Base-by-base conservation (phyloP, 2,329 filamentous ascomycete species). In the Macrophomina pseudophaseolina region DNA sequence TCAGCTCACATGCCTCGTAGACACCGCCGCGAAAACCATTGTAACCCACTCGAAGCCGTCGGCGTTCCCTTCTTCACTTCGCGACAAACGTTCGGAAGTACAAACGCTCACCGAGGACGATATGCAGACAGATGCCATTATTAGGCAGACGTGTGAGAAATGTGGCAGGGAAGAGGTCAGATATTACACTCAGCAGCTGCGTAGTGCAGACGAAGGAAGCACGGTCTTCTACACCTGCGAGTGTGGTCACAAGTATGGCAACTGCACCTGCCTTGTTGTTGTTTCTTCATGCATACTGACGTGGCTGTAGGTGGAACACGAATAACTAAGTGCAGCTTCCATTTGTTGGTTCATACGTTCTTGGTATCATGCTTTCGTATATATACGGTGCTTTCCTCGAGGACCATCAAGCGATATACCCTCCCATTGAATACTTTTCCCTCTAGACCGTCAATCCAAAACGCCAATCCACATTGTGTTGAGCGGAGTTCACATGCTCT, bases 151-250 rank as follows among this genome's bases (percentile, higher is more conserved):
- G 52, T 98, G 95, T 76, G 87, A 90, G 53, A 89, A 93, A 74
- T 98, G 95, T 78, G 92, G 90, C 16, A 84, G 88, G 64, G 89
- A 88, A 64, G 90, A 97, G 76, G 93, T 98, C 79, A 91, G 89
- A 72, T 98, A 90, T 78, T 91, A 92, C 59, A 91, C 91, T 2
- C 88, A 93, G 68, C 95, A 99, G 78, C 82, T 97, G 73, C 90
- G 94, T 72, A 90, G 93, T 83, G 95, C 94, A 65, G 95, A 99
- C 78, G 94, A 98, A 87, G 95, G 95, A 68, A 92, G 90, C 70
- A 97, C 94, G 0, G 88, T 97, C 65, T 96, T 97, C 75, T 97
- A 93, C 80, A 90, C 86, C 68, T 97, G 94, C 80, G 88, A 93
- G 67, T 97, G 94, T 76, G 92, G 92, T 67, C 84, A 92, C 80